Percentiles rank a stretch among this genome's conserved stretches.
phyloP scores from a whole-genome alignment of 352 stramenopile genomes.

The Globisporangium cystogenes region DNA sequence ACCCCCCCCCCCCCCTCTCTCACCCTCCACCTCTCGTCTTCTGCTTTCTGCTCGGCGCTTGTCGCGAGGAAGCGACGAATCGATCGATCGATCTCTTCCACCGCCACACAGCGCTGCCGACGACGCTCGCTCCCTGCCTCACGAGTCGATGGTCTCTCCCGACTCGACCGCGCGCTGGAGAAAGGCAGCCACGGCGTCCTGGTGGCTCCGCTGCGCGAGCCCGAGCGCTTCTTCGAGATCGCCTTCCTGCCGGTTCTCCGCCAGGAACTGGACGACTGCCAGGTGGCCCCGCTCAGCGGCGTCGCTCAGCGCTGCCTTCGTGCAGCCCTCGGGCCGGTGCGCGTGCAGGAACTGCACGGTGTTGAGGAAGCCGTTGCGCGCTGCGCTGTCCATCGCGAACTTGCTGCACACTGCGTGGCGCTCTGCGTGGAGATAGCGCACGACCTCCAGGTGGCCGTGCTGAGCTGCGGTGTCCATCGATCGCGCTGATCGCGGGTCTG shows the following conservation, averaged over 20 bases:
- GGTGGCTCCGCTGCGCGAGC: neutral
- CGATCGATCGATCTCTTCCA: no score
- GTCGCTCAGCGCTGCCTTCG: constrained; percentile 5
- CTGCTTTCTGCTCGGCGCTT: no score
- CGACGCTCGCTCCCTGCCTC: no score
- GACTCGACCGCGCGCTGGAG: no score
- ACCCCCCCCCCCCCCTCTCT: no score
- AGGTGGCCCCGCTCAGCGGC: constrained; percentile 2
- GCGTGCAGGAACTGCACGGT: constrained; percentile 5
- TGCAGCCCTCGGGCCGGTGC: constrained; percentile 6
- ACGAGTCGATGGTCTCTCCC: no score
- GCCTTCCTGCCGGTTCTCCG: constrained; percentile 9
- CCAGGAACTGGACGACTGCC: constrained; percentile 8
- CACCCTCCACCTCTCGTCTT: no score
- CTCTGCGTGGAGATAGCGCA: constrained; percentile 6
- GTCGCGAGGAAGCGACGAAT: no score
- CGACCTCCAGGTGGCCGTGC: constrained; percentile 5
- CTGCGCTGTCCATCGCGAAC: constrained; percentile 14
- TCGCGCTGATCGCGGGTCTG: neutral
- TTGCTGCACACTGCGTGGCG: constrained; percentile 1
- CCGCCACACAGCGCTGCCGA: no score
- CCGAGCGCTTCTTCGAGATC: constrained; percentile 1
- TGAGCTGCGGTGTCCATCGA: constrained; percentile 4
- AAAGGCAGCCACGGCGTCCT: neutral
- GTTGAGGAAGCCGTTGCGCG: constrained; percentile 14